Evolutionary conservation across 2,329 filamentous ascomycete genomes (phyloP).

Genomic region (Aureobasidium mangrovei): DNA sequence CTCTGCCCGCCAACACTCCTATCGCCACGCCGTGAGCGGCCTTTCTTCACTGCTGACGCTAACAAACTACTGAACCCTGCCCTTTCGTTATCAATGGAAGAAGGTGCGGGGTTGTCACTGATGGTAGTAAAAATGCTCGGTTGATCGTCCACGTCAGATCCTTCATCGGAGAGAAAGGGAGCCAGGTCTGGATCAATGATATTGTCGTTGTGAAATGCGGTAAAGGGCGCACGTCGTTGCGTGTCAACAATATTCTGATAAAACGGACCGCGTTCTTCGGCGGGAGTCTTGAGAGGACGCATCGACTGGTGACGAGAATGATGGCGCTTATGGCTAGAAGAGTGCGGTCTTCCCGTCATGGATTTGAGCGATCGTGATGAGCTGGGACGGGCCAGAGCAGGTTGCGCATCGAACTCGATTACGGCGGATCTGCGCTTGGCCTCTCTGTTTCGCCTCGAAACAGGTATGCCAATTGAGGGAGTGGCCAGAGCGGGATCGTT

Average conservation of each 20-base stretch:
- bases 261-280: constrained; percentile 81
- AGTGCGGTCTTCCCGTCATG: constrained; percentile 60
- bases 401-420: constrained; percentile 78
- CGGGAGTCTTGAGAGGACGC: constrained; percentile 60
- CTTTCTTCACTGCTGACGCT: constrained; percentile 60
- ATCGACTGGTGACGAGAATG: constrained; percentile 81
- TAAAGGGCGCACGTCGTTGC: constrained; percentile 53
- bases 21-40: constrained; percentile 61
- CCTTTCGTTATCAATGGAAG: constrained; percentile 64
- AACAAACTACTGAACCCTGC: constrained; percentile 64
- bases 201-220: constrained; percentile 96
- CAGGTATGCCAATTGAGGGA: constrained; percentile 57
- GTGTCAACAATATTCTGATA: constrained; percentile 59
- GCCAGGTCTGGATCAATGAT: constrained; percentile 96
- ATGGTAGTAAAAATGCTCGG: constrained; percentile 73
- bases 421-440: constrained; percentile 78
- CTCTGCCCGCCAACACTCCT: constrained; percentile 66
- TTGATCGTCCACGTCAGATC: constrained; percentile 71
- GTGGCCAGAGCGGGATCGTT: constrained; percentile 33
- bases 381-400: constrained; percentile 72
- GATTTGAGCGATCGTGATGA: constrained; percentile 86
- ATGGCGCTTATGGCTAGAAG: constrained; percentile 70
- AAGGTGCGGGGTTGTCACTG: constrained; percentile 17
- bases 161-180: constrained; percentile 89
- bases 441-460: constrained; percentile 59